Evolutionary conservation across 2,329 filamentous ascomycete species (phyloP), one percentile per base, ranked within the genome.

Genomic region (Tolypocladium endophyticum): DNA sequence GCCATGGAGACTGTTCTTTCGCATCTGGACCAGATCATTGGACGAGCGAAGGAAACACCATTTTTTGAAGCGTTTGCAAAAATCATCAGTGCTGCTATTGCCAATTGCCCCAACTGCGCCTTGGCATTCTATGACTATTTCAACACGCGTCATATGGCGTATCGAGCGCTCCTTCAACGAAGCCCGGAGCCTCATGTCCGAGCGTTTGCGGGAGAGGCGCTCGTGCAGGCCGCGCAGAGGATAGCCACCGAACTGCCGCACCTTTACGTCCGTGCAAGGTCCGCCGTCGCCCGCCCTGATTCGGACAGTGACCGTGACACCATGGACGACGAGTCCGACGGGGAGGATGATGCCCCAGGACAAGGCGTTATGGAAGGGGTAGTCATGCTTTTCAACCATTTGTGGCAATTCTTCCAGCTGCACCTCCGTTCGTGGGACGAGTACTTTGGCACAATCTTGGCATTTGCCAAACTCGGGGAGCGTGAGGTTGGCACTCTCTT

Each of bases 11-110:
- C 84, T 61, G 76, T 81, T 1, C 69, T 89, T 3, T 78, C 82
- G 57, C 89, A 93, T 65, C 74, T 95, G 43, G 88, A 92, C 65
- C 88, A 93, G 68, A 80, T 95, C 50, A 81, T 89, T 16, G 84
- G 87, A 54, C 83, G 90, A 60, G 80, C 84, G 4, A 90, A 88
- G 70, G 88, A 92, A 47, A 69, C 83, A 2, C 81, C 85, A 0
- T 82, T 88, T 50, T 86, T 89, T 43, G 77, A 81, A 1, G 70
- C 73, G 11, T 83, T 88, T 58, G 76, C 83, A 57, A 68, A 70
- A 2, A 75, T 84, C 35, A 64, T 81, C 2, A 72, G 76, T 16
- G 76, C 75, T 25, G 76, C 83, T 41, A 79, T 83, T 50, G 66
- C 73, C 14, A 73, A 72, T 23, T 84, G 74, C 77, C 28, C 67